A percentile compares a stretch with the other conserved stretches of the same genome.
phyloP scores from a whole-genome alignment of 2,329 filamentous ascomycete genomes.

The Oidium heveae region DNA sequence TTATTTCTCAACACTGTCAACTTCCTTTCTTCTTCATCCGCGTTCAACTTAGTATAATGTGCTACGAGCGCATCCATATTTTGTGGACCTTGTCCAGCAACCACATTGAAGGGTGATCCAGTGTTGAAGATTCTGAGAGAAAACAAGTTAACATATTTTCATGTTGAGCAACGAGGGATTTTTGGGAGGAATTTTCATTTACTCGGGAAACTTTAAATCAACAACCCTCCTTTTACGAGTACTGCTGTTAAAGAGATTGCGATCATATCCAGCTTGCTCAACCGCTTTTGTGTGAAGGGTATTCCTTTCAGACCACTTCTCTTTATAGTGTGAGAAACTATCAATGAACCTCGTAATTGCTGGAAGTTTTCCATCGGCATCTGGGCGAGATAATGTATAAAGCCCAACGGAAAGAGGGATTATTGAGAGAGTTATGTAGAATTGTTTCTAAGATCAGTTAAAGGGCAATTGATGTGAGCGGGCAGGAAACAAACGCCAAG shows the following conservation, averaged over 20 bases:
- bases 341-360: constrained; percentile 25
- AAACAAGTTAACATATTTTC: too few relatives aligned
- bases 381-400: constrained; percentile 19
- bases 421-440: constrained; percentile 20
- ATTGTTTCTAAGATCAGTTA: constrained; percentile 16
- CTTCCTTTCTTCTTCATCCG: constrained; percentile 27
- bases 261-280: constrained; percentile 36
- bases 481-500: constrained; percentile 21
- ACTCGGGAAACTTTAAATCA: constrained; percentile 38
- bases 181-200: constrained; percentile 15
- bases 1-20: not conserved
- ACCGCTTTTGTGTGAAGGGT: constrained; percentile 32
- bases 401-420: constrained; percentile 20
- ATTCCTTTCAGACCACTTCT: constrained; percentile 28
- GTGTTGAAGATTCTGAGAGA: constrained; percentile 33
- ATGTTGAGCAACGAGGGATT: too few relatives aligned
- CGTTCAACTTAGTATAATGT: constrained; percentile 33
- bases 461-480: too few relatives aligned
- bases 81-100: constrained; percentile 29
- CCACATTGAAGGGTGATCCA: constrained; percentile 36
- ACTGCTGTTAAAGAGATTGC: constrained; percentile 29
- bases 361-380: constrained; percentile 16
- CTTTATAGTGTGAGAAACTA: constrained; percentile 26
- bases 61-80: constrained; percentile 33
- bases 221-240: constrained; percentile 18